Percentiles rank a stretch among this genome's conserved stretches.
Evolutionary conservation across 192 early-diverging fungal genomes (phyloP).

Genomic region (Gonapodya prolifera): DNA sequence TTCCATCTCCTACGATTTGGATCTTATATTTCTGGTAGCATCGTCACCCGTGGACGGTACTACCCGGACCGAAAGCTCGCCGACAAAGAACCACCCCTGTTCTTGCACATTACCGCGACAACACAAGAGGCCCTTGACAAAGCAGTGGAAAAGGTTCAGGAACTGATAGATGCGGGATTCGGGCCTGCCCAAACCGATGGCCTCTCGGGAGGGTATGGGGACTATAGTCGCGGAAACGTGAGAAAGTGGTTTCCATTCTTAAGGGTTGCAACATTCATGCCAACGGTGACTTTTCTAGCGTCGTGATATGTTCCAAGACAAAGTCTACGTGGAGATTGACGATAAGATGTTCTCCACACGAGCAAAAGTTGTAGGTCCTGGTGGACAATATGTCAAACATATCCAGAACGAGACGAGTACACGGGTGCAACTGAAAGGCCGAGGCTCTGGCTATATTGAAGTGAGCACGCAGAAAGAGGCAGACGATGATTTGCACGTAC

Average conservation of each 20-base stretch:
- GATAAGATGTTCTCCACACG: slow-evolving; percentile 67
- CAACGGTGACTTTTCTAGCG: not conserved
- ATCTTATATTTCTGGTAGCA: slow-evolving; percentile 15
- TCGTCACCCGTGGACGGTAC: slow-evolving; percentile 73
- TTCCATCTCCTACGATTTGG: not conserved
- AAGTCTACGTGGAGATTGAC: slow-evolving; percentile 63
- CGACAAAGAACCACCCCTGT: slow-evolving; percentile 63
- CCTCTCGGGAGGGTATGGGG: not conserved
- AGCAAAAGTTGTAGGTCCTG: slow-evolving; percentile 77
- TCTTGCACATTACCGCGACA: slow-evolving; percentile 59
- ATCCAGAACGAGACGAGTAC: slow-evolving; percentile 68
- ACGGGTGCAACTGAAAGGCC: slow-evolving; percentile 68
- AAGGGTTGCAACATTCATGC: not conserved
- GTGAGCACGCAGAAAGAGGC: slow-evolving; percentile 42
- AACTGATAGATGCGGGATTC: slow-evolving; percentile 42
- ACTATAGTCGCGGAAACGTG: not conserved
- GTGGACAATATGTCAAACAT: slow-evolving; percentile 70
- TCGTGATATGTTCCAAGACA: slow-evolving; percentile 20
- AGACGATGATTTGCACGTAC: slow-evolving; percentile 67
- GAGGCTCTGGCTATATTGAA: slow-evolving; percentile 72
- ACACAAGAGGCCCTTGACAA: slow-evolving; percentile 51
- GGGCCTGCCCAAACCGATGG: not conserved
- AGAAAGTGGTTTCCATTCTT: not conserved
- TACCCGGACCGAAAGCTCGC: slow-evolving; percentile 60
- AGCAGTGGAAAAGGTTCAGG: slow-evolving; percentile 61